A percentile compares a stretch with the other conserved stretches of the same genome.
These are phyloP conservation scores for Aeminium ludgeri DNA, from an alignment of 495 filamentous ascomycete species.

Conservation along the genomic window DNA sequence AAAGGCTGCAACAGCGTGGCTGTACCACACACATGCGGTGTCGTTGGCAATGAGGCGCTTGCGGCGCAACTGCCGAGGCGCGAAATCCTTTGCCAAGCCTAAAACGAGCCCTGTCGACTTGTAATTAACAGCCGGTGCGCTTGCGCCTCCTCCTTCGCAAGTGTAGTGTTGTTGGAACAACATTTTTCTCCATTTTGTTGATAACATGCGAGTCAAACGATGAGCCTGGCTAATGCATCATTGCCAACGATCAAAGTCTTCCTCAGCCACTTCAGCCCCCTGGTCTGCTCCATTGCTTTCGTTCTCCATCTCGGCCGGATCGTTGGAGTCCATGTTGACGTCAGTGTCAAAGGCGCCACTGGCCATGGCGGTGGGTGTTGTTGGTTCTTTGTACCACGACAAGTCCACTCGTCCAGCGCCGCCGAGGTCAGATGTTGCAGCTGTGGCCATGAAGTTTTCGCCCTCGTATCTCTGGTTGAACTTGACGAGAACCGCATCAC, in stretches of 20 bases:
- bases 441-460: conserved; percentile 38
- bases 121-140: no score
- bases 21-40: no score
- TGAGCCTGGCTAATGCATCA: not conserved
- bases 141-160: no score
- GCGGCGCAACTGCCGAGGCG: no score
- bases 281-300: no score
- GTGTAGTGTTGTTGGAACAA: no score
- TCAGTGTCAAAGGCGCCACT: not conserved
- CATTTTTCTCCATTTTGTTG: no score
- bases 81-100: no score
- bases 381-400: conserved; percentile 35
- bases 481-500: conserved; percentile 45
- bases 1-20: no score
- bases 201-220: not conserved
- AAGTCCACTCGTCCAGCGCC: conserved; percentile 61
- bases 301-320: not conserved
- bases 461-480: conserved; percentile 86
- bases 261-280: not conserved
- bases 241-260: not conserved
- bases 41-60: no score
- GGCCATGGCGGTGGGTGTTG: not conserved
- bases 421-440: conserved; percentile 51
- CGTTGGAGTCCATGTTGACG: not conserved
- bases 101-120: no score